Base-by-base conservation (phyloP, 2,329 filamentous ascomycete species). In the Neocucurbitaria cava region DNA sequence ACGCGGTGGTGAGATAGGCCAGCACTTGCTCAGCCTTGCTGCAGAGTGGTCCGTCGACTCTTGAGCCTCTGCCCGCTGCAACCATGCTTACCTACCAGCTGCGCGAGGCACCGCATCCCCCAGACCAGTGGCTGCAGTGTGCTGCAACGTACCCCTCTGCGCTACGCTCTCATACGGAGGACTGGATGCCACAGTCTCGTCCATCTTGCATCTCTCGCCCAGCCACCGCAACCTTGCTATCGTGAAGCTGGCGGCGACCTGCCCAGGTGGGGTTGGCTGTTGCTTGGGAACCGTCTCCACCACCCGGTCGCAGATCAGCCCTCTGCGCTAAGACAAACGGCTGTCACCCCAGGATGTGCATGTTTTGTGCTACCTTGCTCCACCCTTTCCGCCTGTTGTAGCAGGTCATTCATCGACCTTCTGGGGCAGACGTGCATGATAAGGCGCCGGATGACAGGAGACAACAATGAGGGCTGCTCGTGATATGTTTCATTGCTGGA, bases 301-400 rank as follows among this genome's bases (percentile, higher is more conserved):
- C 58, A 62, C 46, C 59, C 52, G 55, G 50, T 49, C 42, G 65
- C 58, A 51, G 61, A 65, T 65, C 60, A 48, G 40, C 26, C 51
- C 48, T 44, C 8, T 46, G 52, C 62, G 63, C 69, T 68, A 72
- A 68, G 64, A 69, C 64, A 66, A 71, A 72, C 69, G 69, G 69
- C 66, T 72, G 70, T 66, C 65, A 70, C 66, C 56, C 64, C 61
- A 60, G 56, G 56, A 56, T 62, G 45, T 52, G 54, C 59, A 62
- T 64, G 65, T 65, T 68, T 65, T 50, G 65, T 68, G 58, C 51
- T 52, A 69, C 57, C 61, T 64, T 58, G 56, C 30, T 53, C 52
- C 51, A 58, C 58, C 51, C 47, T 46, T 46, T 47, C 46, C 41
- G 40, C 35, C 21, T 42, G 51, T 41, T 49, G 52, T 53, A 24